These are phyloP conservation scores for Vitis rupestris DNA, from an alignment of 164 flowering plant genomes.

Conservation along the genomic window DNA sequence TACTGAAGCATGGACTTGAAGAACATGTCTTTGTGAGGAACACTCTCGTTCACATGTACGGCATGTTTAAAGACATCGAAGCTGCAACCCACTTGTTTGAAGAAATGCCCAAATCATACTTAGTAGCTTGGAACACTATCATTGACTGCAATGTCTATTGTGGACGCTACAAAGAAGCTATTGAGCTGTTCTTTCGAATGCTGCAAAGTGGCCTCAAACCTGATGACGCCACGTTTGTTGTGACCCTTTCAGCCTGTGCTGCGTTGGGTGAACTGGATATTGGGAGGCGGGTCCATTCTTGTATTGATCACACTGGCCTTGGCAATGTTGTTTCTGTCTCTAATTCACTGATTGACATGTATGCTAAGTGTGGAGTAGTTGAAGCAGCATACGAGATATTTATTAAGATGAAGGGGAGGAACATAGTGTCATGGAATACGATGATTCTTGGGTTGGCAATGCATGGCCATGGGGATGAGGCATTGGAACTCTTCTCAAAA, in stretches of 20 bases:
- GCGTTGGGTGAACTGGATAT: slow-evolving; percentile 39
- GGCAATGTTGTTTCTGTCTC: slow-evolving; percentile 18
- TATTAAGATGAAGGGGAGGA: slow-evolving; percentile 29
- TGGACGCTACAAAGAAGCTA: slow-evolving; percentile 36
- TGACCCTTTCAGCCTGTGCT: slow-evolving; percentile 44
- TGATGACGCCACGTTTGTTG: slow-evolving; percentile 51
- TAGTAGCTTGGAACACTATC: slow-evolving; percentile 62
- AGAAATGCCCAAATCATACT: slow-evolving; percentile 35
- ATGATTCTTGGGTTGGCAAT: slow-evolving; percentile 54
- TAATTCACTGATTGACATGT: slow-evolving; percentile 52
- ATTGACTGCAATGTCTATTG: slow-evolving; percentile 42
- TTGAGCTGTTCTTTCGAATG: slow-evolving; percentile 41
- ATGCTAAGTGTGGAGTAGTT: slow-evolving; percentile 53
- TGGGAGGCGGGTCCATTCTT: slow-evolving; percentile 53
- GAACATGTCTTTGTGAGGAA: slow-evolving; percentile 51
- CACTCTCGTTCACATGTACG: slow-evolving; percentile 56
- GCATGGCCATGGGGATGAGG: slow-evolving; percentile 54
- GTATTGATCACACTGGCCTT: slow-evolving; percentile 13
- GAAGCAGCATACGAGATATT: slow-evolving; percentile 37
- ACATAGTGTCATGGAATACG: slow-evolving; percentile 49
- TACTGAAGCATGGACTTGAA: slow-evolving; percentile 43
- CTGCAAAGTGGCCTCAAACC: slow-evolving; percentile 27
- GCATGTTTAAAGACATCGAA: slow-evolving; percentile 30
- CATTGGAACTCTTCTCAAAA: slow-evolving; percentile 40
- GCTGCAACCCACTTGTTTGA: slow-evolving; percentile 46